Conservation (phyloP, 2,329 filamentous ascomycete species). For the Alternaria incomplexa region DNA sequence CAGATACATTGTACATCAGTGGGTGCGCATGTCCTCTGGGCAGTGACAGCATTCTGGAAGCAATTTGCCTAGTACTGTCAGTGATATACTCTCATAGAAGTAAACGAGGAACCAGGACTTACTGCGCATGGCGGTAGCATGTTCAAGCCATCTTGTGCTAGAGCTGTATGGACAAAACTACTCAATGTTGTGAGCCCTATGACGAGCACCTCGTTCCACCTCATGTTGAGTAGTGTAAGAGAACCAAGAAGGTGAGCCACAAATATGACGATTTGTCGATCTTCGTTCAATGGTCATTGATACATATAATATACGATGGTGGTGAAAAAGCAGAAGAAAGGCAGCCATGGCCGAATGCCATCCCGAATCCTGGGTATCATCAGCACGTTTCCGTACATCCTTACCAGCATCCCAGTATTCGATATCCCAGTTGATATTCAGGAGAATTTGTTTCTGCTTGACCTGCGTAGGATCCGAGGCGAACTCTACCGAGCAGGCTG, state of each 20-base stretch:
- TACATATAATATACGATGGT: not conserved
- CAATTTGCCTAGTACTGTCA: slow-evolving; percentile 1
- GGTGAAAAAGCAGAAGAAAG: not conserved
- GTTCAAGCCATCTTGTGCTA: not conserved
- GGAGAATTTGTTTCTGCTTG: not conserved
- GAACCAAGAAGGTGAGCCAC: not conserved
- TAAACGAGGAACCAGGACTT: not conserved
- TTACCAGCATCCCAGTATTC: not conserved
- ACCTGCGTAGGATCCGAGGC: not conserved
- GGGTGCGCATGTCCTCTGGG: slow-evolving; percentile 6
- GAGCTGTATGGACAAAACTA: not conserved
- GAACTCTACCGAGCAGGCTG: not conserved
- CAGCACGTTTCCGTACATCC: not conserved
- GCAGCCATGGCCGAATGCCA: not conserved
- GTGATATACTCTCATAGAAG: not conserved
- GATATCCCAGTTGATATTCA: not conserved
- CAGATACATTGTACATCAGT: slow-evolving; percentile 18
- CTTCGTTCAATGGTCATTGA: not conserved
- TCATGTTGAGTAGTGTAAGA: not conserved
- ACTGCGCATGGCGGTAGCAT: slow-evolving; percentile 4
- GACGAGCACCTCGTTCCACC: not conserved
- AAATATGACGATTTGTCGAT: not conserved
- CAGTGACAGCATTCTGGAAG: not conserved
- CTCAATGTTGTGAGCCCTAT: not conserved
- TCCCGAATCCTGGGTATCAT: not conserved